Percentiles rank a stretch among this genome's conserved stretches.
Conservation (phyloP, 2,329 filamentous ascomycete genomes). For the Alternaria metachromatica region DNA sequence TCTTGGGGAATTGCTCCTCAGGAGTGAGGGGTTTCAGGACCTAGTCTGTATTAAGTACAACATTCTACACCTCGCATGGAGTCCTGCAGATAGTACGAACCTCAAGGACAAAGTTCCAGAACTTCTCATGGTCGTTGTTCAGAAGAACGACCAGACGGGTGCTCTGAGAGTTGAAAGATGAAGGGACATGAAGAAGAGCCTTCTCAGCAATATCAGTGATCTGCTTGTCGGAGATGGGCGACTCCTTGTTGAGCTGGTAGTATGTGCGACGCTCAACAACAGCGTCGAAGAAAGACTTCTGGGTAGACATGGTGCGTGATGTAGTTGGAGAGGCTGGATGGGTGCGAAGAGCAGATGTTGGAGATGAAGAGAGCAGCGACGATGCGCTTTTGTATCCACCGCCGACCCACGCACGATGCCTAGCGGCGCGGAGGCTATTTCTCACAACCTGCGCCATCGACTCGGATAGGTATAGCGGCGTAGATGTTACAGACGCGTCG, state of each 20-base stretch:
- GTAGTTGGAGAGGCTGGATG: conserved; percentile 22
- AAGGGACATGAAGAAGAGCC: conserved; percentile 73
- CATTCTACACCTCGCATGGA: not conserved
- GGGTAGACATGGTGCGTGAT: conserved; percentile 46
- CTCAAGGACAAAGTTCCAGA: conserved; percentile 78
- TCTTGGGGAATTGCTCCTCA: conserved; percentile 66
- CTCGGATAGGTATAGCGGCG: conserved; percentile 10
- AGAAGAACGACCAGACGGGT: conserved; percentile 80
- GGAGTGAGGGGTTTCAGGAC: conserved; percentile 71
- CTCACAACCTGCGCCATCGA: conserved; percentile 43
- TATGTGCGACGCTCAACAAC: conserved; percentile 71
- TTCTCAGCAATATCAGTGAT: conserved; percentile 68
- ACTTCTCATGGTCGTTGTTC: conserved; percentile 81
- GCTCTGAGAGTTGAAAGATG: conserved; percentile 88
- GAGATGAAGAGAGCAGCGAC: conserved; percentile 9
- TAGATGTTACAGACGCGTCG: conserved; percentile 16
- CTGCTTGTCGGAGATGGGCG: conserved; percentile 63
- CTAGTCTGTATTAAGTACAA: not conserved
- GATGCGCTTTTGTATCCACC: conserved; percentile 26
- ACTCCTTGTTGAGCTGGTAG: conserved; percentile 72
- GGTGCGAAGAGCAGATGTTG: conserved; percentile 1
- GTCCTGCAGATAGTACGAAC: conserved; percentile 31
- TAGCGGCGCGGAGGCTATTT: conserved; percentile 42
- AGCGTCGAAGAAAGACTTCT: conserved; percentile 65
- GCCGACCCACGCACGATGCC: conserved; percentile 21